These are phyloP conservation scores for Aeschynomene evenia DNA, from an alignment of 306 rosid species.

Conservation along the genomic window DNA sequence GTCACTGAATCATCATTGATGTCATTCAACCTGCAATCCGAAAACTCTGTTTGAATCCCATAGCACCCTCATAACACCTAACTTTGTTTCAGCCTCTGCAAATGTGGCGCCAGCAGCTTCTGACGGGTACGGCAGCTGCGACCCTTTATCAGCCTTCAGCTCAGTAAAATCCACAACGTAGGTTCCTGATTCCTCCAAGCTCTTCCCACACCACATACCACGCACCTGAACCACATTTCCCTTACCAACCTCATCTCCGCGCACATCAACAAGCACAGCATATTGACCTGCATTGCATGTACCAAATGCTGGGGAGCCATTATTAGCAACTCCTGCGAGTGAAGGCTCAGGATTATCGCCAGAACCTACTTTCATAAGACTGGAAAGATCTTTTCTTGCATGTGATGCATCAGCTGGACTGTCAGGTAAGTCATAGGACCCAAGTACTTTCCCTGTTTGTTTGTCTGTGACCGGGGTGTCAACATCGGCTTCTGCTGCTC, in stretches of 20 bases:
- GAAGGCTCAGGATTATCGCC: slow-evolving; percentile 35
- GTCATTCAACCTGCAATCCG: slow-evolving; percentile 38
- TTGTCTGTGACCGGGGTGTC: slow-evolving; percentile 53
- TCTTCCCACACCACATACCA: slow-evolving; percentile 70
- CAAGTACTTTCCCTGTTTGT: slow-evolving; percentile 46
- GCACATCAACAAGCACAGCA: slow-evolving; percentile 48
- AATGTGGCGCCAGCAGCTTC: slow-evolving; percentile 63
- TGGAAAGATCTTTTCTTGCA: slow-evolving; percentile 42
- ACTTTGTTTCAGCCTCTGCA: slow-evolving; percentile 65
- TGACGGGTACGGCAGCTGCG: slow-evolving; percentile 61
- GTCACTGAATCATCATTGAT: slow-evolving; percentile 23
- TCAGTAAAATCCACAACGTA: slow-evolving; percentile 68
- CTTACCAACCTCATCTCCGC: slow-evolving; percentile 66
- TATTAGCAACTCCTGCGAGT: slow-evolving; percentile 32
- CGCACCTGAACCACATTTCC: slow-evolving; percentile 67
- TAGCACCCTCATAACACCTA: slow-evolving; percentile 74
- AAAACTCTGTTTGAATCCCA: slow-evolving; percentile 68
- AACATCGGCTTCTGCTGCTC: slow-evolving; percentile 42
- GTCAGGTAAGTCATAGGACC: slow-evolving; percentile 45
- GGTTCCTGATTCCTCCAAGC: slow-evolving; percentile 52
- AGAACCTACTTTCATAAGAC: slow-evolving; percentile 22
- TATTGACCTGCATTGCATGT: slow-evolving; percentile 56
- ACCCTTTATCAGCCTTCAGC: slow-evolving; percentile 55
- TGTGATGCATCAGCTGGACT: slow-evolving; percentile 52
- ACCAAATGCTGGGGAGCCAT: slow-evolving; percentile 43